Conservation (phyloP, 2,329 filamentous ascomycete genomes). For the Immersiporthe knoxdaviesiana region DNA sequence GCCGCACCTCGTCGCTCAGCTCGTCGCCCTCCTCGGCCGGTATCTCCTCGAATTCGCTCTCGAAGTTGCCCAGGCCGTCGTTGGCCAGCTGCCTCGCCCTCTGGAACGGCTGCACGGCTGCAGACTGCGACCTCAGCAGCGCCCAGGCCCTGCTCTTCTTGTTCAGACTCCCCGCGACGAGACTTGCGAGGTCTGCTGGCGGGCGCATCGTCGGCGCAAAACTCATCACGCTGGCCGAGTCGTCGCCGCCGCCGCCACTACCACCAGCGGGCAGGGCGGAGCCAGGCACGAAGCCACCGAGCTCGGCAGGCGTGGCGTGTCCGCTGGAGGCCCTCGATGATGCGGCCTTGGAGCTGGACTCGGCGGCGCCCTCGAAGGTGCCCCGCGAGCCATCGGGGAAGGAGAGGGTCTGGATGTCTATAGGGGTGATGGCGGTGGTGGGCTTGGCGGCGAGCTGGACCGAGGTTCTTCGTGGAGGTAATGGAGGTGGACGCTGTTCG, state of each 20-base stretch:
- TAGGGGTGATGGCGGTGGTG: conserved; percentile 82
- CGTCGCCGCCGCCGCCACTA: conserved; percentile 73
- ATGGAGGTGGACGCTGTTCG: conserved; percentile 34
- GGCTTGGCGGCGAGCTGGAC: conserved; percentile 51
- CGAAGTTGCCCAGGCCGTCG: conserved; percentile 67
- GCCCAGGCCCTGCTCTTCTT: conserved; percentile 71
- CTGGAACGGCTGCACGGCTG: conserved; percentile 65
- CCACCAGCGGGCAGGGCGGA: conserved; percentile 41
- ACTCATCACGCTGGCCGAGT: conserved; percentile 69
- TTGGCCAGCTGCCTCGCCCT: conserved; percentile 32
- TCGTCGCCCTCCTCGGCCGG: conserved; percentile 55
- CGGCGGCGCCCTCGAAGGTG: conserved; percentile 54
- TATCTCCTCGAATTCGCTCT: conserved; percentile 77
- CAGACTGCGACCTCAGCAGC: conserved; percentile 65
- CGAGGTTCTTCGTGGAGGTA: conserved; percentile 34
- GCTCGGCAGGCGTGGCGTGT: conserved; percentile 42
- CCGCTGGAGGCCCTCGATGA: conserved; percentile 42
- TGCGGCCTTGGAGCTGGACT: conserved; percentile 9
- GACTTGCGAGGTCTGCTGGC: conserved; percentile 76
- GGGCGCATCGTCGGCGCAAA: conserved; percentile 65
- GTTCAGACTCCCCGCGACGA: conserved; percentile 73
- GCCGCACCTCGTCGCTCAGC: conserved; percentile 58
- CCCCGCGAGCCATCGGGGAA: conserved; percentile 72
- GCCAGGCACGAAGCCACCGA: conserved; percentile 27
- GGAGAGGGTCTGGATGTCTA: conserved; percentile 78